Base-by-base conservation (phyloP, 2,329 filamentous ascomycete genomes). In the Colletotrichum noveboracense region DNA sequence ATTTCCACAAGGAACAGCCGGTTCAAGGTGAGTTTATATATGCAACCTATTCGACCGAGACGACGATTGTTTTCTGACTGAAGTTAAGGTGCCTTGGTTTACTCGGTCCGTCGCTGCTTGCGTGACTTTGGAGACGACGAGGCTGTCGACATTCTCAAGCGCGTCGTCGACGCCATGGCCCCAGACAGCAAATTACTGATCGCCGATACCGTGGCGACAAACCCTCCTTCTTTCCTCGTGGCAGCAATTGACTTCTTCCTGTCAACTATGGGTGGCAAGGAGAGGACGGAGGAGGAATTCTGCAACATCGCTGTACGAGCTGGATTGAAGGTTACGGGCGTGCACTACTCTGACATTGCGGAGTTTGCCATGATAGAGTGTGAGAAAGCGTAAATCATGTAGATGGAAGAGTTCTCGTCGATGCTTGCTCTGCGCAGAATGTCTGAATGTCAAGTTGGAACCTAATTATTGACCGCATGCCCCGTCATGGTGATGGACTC, bases 51-150 rank as follows among this genome's bases (percentile, higher is more conserved):
- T 48, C 14, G 43, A 36, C 18, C 76, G 77, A 38, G 56, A 43
- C 34, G 26, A 24, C 26, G 12, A 21, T 14, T 43, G 26, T 13
- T 26, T 60, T 73, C 7, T 62, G 18, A 34, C 48, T 69, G 14
- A 58, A 30, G 30, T 12, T 2, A 21, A 84, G 83, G 81, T 4
- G 84, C 84, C 8, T 71, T 82, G n/a, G 76, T 84, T 13, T 86
- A 86, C 78, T 83, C 80, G 78, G 82, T 83, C 70, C 80, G 80
- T 66, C 81, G 82, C 14, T 82, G 82, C 61, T 80, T 86, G 4
- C 84, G 86, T 70, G 82, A 86, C 70, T 86, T 84, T 74, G 75
- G 80, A 30, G 83, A 85, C 65, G 78, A 80, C 2, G 80, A 80
- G 12, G 80, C 78, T 30, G 78, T 81, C 2, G 61, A 77, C 21